phyloP scores from a whole-genome alignment of 192 early-diverging fungal species.

The Pilaira anomala region DNA sequence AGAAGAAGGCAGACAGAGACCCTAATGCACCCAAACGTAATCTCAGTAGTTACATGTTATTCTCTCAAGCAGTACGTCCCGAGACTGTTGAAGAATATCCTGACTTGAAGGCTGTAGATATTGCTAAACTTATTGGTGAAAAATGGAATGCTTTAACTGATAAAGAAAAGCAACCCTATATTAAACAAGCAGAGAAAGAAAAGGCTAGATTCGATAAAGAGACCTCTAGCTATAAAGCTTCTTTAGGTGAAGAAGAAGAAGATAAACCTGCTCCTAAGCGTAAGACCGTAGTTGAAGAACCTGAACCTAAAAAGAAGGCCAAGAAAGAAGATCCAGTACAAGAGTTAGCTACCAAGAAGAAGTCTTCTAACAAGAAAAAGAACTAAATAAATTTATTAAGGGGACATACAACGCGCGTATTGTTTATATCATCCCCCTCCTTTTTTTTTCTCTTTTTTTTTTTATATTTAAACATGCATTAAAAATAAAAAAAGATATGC shows the following conservation, averaged over 20 bases:
- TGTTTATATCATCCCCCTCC: not conserved
- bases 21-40: slow-evolving; percentile 86
- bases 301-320: not conserved
- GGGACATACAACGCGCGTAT: not conserved
- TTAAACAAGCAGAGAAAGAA: slow-evolving; percentile 30
- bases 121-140: slow-evolving; percentile 36
- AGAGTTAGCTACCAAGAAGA: slow-evolving; percentile 6
- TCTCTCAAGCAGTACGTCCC: slow-evolving; percentile 75
- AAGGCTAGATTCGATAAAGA: slow-evolving; percentile 32
- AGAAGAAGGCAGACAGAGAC: slow-evolving; percentile 70
- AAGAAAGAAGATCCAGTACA: slow-evolving; percentile 1
- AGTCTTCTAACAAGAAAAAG: slow-evolving; percentile 2
- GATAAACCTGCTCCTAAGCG: not conserved
- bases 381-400: not conserved
- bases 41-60: slow-evolving; percentile 86
- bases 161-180: slow-evolving; percentile 30
- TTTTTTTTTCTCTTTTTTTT: not conserved
- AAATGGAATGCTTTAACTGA: slow-evolving; percentile 38
- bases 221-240: not conserved
- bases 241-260: not conserved
- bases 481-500: not conserved
- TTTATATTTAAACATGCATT: slow-evolving; percentile 6
- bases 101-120: slow-evolving; percentile 30
- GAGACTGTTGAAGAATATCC: slow-evolving; percentile 80
- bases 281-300: not conserved